A percentile compares a stretch with the other conserved stretches of the same genome.
These are phyloP conservation scores for Crucihimalaya himalaica DNA, from an alignment of 345 rosid species.

Conservation along the genomic window DNA sequence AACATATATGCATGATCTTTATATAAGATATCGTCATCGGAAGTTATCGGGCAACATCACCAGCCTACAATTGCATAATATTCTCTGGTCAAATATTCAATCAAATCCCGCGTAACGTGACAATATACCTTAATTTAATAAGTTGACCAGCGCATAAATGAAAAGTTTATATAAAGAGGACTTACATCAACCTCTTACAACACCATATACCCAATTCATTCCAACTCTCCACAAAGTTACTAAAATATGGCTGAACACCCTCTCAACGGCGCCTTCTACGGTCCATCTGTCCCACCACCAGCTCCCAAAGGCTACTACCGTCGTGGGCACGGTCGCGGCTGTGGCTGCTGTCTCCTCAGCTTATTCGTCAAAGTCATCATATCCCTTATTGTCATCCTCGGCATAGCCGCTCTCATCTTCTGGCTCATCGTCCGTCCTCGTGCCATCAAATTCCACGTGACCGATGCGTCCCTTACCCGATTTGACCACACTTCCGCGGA, in stretches of 20 bases:
- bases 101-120: slow-evolving; percentile 32
- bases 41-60: slow-evolving; percentile 28
- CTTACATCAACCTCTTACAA: slow-evolving; percentile 13
- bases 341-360: slow-evolving; percentile 65
- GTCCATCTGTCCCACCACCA: slow-evolving; percentile 65
- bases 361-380: slow-evolving; percentile 49
- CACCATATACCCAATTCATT: slow-evolving; percentile 12
- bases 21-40: slow-evolving; percentile 16
- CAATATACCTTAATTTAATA: slow-evolving; percentile 20
- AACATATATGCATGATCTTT: background rate
- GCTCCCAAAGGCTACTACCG: slow-evolving; percentile 44
- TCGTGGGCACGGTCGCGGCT: slow-evolving; percentile 52
- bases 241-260: slow-evolving; percentile 43
- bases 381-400: slow-evolving; percentile 45
- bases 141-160: slow-evolving; percentile 27
- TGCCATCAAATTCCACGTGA: slow-evolving; percentile 49
- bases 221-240: slow-evolving; percentile 22
- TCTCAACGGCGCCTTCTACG: slow-evolving; percentile 77
- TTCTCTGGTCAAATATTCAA: slow-evolving; percentile 34
- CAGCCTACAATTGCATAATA: slow-evolving; percentile 36
- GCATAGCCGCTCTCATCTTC: slow-evolving; percentile 50
- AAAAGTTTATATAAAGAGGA: slow-evolving; percentile 24
- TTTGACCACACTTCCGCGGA: slow-evolving; percentile 48
- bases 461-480: slow-evolving; percentile 49
- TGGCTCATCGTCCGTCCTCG: slow-evolving; percentile 78